A percentile compares a stretch with the other conserved stretches of the same genome.
These are phyloP conservation scores for Solanum infundibuliforme DNA, from an alignment of 257 asterid species.

Conservation along the genomic window DNA sequence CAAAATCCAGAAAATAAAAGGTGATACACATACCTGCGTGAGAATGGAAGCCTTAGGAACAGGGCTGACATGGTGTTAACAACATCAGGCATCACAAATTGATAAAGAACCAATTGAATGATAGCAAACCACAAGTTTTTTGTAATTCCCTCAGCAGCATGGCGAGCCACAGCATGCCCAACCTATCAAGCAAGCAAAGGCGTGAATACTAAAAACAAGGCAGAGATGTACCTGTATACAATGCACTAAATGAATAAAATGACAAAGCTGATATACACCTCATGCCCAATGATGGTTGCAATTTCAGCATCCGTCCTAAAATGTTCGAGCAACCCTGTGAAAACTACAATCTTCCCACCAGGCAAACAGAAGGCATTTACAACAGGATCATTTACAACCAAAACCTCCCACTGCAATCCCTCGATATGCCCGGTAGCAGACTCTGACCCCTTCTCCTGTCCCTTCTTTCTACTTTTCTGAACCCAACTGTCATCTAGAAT, in stretches of 20 bases:
- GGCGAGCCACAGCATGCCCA: slow-evolving; percentile 92
- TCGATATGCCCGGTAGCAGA: slow-evolving; percentile 57
- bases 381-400: slow-evolving; percentile 63
- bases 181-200: slow-evolving; percentile 41
- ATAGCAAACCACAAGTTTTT: slow-evolving; percentile 77
- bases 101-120: slow-evolving; percentile 62
- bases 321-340: slow-evolving; percentile 75
- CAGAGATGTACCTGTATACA: not conserved
- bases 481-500: slow-evolving; percentile 84
- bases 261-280: slow-evolving; percentile 28
- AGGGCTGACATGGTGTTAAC: slow-evolving; percentile 73
- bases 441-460: slow-evolving; percentile 42
- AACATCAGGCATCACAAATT: slow-evolving; percentile 79
- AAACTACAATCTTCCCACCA: slow-evolving; percentile 96
- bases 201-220: not conserved
- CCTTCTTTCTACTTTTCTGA: slow-evolving; percentile 62
- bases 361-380: slow-evolving; percentile 81
- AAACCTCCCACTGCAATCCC: slow-evolving; percentile 86
- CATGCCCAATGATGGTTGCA: slow-evolving; percentile 84
- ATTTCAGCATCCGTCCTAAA: slow-evolving; percentile 74
- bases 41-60: slow-evolving; percentile 82
- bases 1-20: not conserved
- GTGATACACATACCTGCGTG: slow-evolving; percentile 48
- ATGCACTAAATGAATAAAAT: not conserved
- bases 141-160: slow-evolving; percentile 72